These are phyloP conservation scores for Backusella macrospora DNA, from an alignment of 192 early-diverging fungal genomes.

Conservation along the genomic window DNA sequence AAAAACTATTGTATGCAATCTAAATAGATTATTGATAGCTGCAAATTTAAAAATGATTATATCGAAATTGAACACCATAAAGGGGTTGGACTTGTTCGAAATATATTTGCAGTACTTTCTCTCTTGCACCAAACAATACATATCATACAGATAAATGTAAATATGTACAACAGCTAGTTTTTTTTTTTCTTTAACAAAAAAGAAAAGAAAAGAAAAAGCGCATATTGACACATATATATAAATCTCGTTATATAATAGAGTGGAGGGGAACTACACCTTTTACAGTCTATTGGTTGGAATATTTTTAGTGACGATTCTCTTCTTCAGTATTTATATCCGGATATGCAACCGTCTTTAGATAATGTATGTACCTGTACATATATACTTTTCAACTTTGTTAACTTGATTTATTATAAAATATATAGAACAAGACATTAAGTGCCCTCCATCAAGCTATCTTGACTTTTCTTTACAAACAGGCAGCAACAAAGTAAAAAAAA, in stretches of 20 bases:
- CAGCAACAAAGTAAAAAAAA: background rate
- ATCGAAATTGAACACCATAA: slow-evolving; percentile 7
- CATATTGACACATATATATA: too few species aligned
- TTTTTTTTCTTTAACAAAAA: background rate
- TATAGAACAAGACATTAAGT: background rate
- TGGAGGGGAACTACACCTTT: background rate
- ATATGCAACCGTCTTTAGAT: background rate
- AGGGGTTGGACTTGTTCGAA: slow-evolving; percentile 9
- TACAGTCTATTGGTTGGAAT: background rate
- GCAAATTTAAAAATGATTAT: slow-evolving; percentile 6
- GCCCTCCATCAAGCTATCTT: background rate
- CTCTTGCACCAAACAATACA: slow-evolving; percentile 7
- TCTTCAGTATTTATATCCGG: background rate
- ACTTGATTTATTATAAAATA: background rate
- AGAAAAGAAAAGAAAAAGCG: too few species aligned
- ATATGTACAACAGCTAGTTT: too few species aligned
- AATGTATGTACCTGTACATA: background rate
- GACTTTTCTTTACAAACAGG: background rate
- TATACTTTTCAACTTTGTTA: background rate
- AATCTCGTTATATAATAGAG: background rate
- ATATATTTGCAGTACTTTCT: background rate
- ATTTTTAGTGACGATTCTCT: background rate
- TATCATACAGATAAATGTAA: slow-evolving; percentile 7
- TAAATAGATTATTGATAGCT: background rate
- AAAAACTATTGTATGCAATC: background rate